These are phyloP conservation scores for Peniophora sp. DNA, from an alignment of 1,284 basidiomycete species.

Conservation along the genomic window DNA sequence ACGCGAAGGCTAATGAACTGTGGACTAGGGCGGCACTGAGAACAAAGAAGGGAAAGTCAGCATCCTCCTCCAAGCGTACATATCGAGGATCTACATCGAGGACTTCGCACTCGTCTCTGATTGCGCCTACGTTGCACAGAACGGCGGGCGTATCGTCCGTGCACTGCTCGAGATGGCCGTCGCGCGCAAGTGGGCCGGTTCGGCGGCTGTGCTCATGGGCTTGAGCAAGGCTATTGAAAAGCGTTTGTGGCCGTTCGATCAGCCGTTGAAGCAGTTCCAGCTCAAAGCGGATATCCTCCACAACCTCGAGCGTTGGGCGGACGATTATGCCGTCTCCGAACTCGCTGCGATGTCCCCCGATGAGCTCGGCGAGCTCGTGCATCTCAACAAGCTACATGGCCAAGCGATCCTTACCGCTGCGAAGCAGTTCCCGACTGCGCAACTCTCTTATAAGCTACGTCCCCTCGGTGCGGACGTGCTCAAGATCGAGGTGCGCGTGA, in stretches of 20 bases:
- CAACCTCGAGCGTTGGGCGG: conserved; percentile 76
- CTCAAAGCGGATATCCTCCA: conserved; percentile 79
- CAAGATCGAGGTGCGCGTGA: conserved; percentile 63
- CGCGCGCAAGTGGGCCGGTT: conserved; percentile 85
- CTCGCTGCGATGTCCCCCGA: conserved; percentile 68
- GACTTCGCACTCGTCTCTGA: conserved; percentile 98
- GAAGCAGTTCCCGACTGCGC: conserved; percentile 77
- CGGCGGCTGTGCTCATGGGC: conserved; percentile 76
- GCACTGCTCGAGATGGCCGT: conserved; percentile 93
- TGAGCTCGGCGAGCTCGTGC: conserved; percentile 80
- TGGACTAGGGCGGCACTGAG: background rate
- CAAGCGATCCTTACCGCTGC: conserved; percentile 75
- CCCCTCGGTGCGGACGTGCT: conserved; percentile 84
- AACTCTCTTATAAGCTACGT: conserved; percentile 64
- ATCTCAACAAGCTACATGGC: conserved; percentile 85
- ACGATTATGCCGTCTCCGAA: conserved; percentile 76
- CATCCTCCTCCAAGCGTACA: conserved; percentile 88
- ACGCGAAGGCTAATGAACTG: no score
- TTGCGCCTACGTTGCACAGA: conserved; percentile 88
- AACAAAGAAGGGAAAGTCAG: conserved; percentile 67
- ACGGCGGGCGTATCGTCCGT: conserved; percentile 90
- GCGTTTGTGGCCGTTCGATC: conserved; percentile 93
- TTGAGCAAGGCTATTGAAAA: conserved; percentile 93
- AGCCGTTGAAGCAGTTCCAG: conserved; percentile 80
- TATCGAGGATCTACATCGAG: conserved; percentile 76